phyloP scores from a whole-genome alignment of 768 basidiomycete species.

The Pleurotus djamor region DNA sequence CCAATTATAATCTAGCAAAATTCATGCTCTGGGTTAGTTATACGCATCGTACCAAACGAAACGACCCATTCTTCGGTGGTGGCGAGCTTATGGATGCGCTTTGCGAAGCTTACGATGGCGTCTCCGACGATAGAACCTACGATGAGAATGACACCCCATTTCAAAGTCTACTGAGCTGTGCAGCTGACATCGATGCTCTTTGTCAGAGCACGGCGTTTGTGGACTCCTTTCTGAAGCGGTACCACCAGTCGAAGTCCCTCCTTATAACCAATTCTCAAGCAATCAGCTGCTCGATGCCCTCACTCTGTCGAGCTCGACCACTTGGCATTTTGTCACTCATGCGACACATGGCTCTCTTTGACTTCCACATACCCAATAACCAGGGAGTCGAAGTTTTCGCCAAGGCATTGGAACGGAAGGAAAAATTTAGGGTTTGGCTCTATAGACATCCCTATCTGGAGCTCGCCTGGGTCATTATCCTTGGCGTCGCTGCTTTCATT shows the following conservation, averaged over 20 bases:
- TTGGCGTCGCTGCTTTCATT: neutral
- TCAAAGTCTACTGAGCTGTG: neutral
- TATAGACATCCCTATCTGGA: neutral
- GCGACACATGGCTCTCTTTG: neutral
- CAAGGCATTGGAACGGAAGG: neutral
- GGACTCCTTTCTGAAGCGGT: neutral
- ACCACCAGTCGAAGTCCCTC: neutral
- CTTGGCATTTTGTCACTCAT: neutral
- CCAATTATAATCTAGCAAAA: neutral
- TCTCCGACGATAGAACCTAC: neutral
- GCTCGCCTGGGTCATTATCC: neutral
- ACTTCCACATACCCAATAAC: neutral
- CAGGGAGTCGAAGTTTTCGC: neutral
- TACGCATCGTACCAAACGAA: neutral
- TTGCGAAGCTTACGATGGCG: neutral
- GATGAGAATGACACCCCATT: neutral
- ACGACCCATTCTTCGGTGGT: neutral
- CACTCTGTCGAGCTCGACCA: neutral
- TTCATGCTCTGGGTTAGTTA: neutral
- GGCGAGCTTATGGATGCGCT: neutral
- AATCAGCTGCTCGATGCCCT: neutral
- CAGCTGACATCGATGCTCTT: neutral
- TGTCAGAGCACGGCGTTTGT: neutral
- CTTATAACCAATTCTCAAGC: neutral
- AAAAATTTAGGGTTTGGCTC: neutral